Percentiles rank a stretch among this genome's conserved stretches.
These are phyloP conservation scores for Goniomonas avonlea DNA, from an alignment of 78 protist species.

Conservation along the genomic window DNA sequence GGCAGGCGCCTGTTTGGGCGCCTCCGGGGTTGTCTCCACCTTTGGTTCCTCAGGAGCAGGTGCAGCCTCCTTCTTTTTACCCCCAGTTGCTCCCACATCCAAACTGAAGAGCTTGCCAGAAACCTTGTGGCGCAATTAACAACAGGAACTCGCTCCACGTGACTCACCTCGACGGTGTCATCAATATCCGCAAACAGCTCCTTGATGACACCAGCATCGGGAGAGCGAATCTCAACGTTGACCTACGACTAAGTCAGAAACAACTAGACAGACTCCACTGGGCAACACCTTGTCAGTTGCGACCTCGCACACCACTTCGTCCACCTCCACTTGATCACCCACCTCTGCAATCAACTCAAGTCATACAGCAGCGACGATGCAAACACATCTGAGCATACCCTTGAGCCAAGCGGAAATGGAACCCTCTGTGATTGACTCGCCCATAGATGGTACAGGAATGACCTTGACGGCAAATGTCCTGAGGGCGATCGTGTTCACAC, in stretches of 20 bases:
- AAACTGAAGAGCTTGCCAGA: neutral
- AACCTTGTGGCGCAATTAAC: neutral
- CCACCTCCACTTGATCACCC: constrained; percentile 72
- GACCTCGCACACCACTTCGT: constrained; percentile 63
- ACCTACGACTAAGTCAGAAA: neutral
- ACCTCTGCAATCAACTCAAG: constrained; percentile 2
- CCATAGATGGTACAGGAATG: constrained; percentile 29
- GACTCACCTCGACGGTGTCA: constrained; percentile 66
- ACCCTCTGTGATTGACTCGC: constrained; percentile 39
- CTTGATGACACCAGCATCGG: constrained; percentile 56
- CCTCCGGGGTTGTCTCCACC: no score
- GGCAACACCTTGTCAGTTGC: constrained; percentile 79
- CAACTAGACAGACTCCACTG: neutral
- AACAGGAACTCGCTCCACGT: constrained; percentile 37
- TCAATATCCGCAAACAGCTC: constrained; percentile 46
- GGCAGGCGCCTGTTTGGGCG: no score
- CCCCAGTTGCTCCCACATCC: no score
- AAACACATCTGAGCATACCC: no score
- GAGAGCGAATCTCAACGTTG: constrained; percentile 68
- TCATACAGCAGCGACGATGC: neutral
- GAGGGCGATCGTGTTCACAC: no score
- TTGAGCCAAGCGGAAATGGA: constrained; percentile 23
- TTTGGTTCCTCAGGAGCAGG: no score
- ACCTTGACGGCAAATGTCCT: no score
- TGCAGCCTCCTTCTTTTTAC: no score